Conservation (phyloP, 2,329 filamentous ascomycete species). For the Alternaria gansuensis region DNA sequence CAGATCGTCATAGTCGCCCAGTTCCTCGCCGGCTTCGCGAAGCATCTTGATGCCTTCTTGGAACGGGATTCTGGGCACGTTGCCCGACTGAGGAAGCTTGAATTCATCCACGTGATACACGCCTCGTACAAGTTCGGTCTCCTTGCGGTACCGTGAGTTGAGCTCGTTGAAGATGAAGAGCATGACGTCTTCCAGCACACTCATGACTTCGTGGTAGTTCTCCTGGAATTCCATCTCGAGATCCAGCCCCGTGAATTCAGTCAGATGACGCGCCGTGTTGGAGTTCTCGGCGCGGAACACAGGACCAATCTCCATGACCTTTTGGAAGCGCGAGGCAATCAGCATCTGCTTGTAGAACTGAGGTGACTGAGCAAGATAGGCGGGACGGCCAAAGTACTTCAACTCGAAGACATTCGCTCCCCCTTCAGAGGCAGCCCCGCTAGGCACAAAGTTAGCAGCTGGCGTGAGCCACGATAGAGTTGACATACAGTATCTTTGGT, state of each 20-base stretch:
- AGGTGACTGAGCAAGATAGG: slow-evolving; percentile 80
- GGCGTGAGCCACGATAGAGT: neutral
- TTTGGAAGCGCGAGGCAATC: slow-evolving; percentile 79
- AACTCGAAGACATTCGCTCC: slow-evolving; percentile 91
- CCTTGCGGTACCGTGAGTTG: slow-evolving; percentile 69
- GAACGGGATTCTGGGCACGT: slow-evolving; percentile 80
- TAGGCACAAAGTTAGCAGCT: slow-evolving; percentile 1
- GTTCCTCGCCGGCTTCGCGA: slow-evolving; percentile 78
- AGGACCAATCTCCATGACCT: slow-evolving; percentile 79
- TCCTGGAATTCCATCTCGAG: slow-evolving; percentile 88
- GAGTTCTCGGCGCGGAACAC: slow-evolving; percentile 89
- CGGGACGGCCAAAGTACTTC: slow-evolving; percentile 86
- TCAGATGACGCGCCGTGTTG: slow-evolving; percentile 85
- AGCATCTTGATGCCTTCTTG: slow-evolving; percentile 80
- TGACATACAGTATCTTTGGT: slow-evolving; percentile 65
- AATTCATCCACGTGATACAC: slow-evolving; percentile 82
- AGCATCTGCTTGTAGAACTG: slow-evolving; percentile 91
- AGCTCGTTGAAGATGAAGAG: slow-evolving; percentile 82
- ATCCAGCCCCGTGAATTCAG: slow-evolving; percentile 89
- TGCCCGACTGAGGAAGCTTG: slow-evolving; percentile 75
- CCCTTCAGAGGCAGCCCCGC: slow-evolving; percentile 86
- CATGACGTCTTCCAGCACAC: slow-evolving; percentile 76
- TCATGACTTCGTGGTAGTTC: slow-evolving; percentile 76
- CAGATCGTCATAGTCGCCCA: slow-evolving; percentile 81
- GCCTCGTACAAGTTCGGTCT: slow-evolving; percentile 74